phyloP scores from a whole-genome alignment of 1,284 basidiomycete genomes.

The Papiliotrema laurentii region DNA sequence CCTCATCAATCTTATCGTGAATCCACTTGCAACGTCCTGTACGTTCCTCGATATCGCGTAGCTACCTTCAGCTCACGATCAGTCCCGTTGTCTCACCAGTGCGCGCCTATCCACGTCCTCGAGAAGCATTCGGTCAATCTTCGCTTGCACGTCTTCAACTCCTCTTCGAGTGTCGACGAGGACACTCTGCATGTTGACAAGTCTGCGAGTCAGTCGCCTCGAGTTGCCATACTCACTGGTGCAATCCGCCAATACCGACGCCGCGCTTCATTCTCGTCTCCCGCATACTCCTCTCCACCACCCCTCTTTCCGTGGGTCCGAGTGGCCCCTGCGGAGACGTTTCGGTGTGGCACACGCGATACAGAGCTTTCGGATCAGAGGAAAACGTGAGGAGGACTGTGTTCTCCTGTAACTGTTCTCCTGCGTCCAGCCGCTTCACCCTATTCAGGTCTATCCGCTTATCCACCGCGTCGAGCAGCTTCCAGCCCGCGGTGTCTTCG shows the following conservation, averaged over 20 bases:
- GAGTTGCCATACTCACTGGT: conserved; percentile 31
- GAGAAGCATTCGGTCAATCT: conserved; percentile 56
- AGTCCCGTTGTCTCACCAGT: conserved; percentile 48
- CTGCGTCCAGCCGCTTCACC: conserved; percentile 11
- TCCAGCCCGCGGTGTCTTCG: conserved; percentile 20
- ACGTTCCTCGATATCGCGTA: conserved; percentile 48
- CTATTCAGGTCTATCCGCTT: conserved; percentile 16
- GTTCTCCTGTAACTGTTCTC: background rate
- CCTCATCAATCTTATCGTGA: conserved; percentile 20
- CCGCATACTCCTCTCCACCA: conserved; percentile 39
- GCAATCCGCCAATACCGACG: conserved; percentile 35
- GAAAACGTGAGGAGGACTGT: background rate
- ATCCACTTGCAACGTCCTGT: conserved; percentile 27
- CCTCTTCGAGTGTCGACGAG: conserved; percentile 64
- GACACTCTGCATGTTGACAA: conserved; percentile 64
- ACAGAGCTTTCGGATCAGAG: background rate
- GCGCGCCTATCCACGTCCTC: conserved; percentile 50
- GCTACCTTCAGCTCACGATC: conserved; percentile 19
- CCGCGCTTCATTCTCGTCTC: conserved; percentile 48
- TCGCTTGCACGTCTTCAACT: conserved; percentile 55
- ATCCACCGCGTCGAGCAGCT: conserved; percentile 7
- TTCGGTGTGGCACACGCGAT: background rate
- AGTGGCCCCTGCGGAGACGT: background rate
- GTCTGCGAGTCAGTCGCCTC: conserved; percentile 48
- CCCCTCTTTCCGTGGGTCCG: conserved; percentile 6